Percentiles rank a stretch among this genome's conserved stretches.
Evolutionary conservation across 371 early-diverging fungal genomes (phyloP).

Genomic region (Capniomyces stellatus): DNA sequence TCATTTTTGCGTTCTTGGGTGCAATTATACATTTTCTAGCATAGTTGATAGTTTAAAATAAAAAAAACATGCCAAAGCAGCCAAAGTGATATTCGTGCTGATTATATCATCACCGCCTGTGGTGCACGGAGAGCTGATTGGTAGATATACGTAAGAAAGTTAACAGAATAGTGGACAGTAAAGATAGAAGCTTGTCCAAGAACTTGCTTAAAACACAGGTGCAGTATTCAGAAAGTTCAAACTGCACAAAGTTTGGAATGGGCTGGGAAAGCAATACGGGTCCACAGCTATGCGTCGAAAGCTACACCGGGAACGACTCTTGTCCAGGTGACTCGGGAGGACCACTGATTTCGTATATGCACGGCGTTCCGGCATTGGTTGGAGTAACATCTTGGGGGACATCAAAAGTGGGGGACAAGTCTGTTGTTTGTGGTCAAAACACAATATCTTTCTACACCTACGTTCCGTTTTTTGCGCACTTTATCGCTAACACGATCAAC

Average conservation of each 20-base stretch:
- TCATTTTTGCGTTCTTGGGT: too few species aligned
- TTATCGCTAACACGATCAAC: neutral
- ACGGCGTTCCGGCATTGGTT: slow-evolving; percentile 11
- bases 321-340: slow-evolving; percentile 31
- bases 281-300: slow-evolving; percentile 19
- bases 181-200: too few species aligned
- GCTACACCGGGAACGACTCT: slow-evolving; percentile 20
- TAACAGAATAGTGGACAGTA: too few species aligned
- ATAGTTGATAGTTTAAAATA: too few species aligned
- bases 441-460: neutral
- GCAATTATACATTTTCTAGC: too few species aligned
- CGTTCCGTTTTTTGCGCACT: neutral
- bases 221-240: too few species aligned
- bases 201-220: too few species aligned
- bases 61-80: too few species aligned
- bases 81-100: too few species aligned
- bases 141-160: too few species aligned
- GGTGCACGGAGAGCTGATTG: too few species aligned
- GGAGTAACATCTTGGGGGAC: slow-evolving; percentile 21
- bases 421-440: neutral
- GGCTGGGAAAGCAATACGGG: slow-evolving; percentile 1
- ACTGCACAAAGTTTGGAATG: neutral
- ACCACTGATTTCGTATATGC: slow-evolving; percentile 16
- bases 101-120: too few species aligned
- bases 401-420: neutral